These are phyloP conservation scores for Caryopteris hybrid DNA, from an alignment of 305 asterid species.

Conservation along the genomic window DNA sequence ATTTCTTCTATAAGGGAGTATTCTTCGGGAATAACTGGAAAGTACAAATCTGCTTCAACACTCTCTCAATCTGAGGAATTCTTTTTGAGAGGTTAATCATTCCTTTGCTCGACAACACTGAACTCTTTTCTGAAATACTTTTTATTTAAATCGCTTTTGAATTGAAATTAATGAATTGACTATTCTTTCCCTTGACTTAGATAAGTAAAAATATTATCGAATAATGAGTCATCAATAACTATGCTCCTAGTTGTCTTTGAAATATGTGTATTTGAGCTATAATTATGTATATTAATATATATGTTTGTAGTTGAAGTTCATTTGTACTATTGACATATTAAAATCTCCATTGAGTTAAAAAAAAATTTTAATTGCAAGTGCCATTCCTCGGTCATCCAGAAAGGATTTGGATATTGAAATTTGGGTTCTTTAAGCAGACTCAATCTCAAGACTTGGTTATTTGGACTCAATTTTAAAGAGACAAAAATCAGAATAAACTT, in stretches of 20 bases:
- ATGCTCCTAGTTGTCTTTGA: neutral
- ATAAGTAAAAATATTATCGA: neutral
- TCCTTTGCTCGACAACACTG: neutral
- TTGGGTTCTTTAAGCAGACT: neutral
- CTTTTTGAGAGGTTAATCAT: conserved; percentile 44
- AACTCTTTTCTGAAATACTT: neutral
- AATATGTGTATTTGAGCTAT: neutral
- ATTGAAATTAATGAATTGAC: neutral
- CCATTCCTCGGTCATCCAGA: neutral
- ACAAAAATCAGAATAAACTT: neutral
- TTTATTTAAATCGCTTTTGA: too few relatives aligned
- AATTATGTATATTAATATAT: too few relatives aligned
- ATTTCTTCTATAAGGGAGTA: conserved; percentile 48
- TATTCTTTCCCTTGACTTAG: neutral
- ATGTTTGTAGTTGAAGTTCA: neutral
- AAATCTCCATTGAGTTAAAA: neutral
- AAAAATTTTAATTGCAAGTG: neutral
- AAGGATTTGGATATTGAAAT: neutral
- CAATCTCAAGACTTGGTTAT: neutral
- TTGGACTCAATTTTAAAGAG: neutral
- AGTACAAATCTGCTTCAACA: conserved; percentile 34
- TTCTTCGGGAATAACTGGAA: conserved; percentile 38
- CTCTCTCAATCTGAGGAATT: conserved; percentile 43
- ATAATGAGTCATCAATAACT: neutral
- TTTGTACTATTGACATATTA: neutral